These are phyloP conservation scores for Cunninghamia lanceolata DNA, from an alignment of 75 land plant species.

Conservation along the genomic window DNA sequence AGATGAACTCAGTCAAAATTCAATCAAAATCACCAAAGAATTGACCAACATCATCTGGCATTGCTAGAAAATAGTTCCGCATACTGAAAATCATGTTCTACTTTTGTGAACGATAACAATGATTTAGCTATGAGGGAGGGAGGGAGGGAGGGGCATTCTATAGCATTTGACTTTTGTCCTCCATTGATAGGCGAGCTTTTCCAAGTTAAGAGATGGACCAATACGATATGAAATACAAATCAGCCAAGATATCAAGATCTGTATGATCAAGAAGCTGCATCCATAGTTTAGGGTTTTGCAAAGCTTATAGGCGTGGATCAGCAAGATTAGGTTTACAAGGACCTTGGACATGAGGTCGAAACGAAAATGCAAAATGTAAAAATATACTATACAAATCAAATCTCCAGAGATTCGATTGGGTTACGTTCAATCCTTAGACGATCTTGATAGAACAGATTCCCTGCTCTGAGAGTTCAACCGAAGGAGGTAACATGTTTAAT, in stretches of 20 bases:
- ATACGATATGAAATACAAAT: neutral
- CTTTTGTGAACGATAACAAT: neutral
- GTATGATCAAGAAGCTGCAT: neutral
- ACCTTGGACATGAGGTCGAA: too few species aligned
- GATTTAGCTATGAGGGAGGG: neutral
- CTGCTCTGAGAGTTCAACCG: neutral
- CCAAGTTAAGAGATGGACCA: neutral
- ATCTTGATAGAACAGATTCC: too few species aligned
- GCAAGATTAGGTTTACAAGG: neutral
- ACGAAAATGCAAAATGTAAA: too few species aligned
- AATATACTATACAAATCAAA: too few species aligned
- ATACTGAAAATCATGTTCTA: neutral
- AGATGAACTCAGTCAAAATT: neutral
- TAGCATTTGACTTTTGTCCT: neutral
- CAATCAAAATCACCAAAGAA: neutral
- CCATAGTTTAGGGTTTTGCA: neutral
- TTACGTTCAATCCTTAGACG: too few species aligned
- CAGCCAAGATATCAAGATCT: neutral
- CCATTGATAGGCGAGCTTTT: neutral
- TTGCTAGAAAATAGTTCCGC: neutral
- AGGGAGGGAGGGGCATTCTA: neutral
- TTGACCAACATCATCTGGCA: neutral
- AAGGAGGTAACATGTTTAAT: neutral
- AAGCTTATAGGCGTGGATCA: neutral
- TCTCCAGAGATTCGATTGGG: too few species aligned